Evolutionary conservation across 768 basidiomycete species (phyloP).

Genomic region (Termitomyces sp.): DNA sequence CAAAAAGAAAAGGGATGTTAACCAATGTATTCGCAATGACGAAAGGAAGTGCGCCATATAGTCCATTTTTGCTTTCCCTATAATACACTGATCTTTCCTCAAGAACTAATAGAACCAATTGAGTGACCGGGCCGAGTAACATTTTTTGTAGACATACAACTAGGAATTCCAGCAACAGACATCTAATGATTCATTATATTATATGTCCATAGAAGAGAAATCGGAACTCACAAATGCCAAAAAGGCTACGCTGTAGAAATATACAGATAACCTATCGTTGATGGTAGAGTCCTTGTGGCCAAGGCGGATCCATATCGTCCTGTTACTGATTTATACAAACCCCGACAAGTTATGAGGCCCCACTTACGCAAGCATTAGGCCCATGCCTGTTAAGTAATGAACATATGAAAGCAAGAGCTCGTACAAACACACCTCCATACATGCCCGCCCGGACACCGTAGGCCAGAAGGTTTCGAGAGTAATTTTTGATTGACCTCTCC

Average conservation of each 20-base stretch:
- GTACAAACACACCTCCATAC: slow-evolving; percentile 36
- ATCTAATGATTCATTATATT: slow-evolving; percentile 24
- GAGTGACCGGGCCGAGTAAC: background rate
- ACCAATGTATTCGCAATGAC: slow-evolving; percentile 48
- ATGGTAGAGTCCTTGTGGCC: slow-evolving; percentile 32
- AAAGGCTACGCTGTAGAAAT: slow-evolving; percentile 55
- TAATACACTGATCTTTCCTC: slow-evolving; percentile 54
- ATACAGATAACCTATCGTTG: slow-evolving; percentile 44
- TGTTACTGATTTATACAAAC: slow-evolving; percentile 24
- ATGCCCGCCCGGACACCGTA: slow-evolving; percentile 52
- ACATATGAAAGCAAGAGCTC: background rate
- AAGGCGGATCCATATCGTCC: slow-evolving; percentile 47
- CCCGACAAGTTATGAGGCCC: background rate
- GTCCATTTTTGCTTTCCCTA: slow-evolving; percentile 51
- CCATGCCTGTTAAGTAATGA: slow-evolving; percentile 28
- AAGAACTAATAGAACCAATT: slow-evolving; percentile 29
- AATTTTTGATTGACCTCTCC: slow-evolving; percentile 43
- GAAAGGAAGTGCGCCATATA: slow-evolving; percentile 50
- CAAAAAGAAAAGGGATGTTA: slow-evolving; percentile 48
- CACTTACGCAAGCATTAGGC: slow-evolving; percentile 36
- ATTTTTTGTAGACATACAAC: slow-evolving; percentile 33
- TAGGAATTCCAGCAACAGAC: slow-evolving; percentile 56
- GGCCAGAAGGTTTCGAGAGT: slow-evolving; percentile 47
- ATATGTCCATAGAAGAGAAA: background rate
- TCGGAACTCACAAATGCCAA: slow-evolving; percentile 34